These are phyloP conservation scores for Geotrichum histeridarum DNA, from an alignment of 1,139 yeast genomes.

Conservation along the genomic window DNA sequence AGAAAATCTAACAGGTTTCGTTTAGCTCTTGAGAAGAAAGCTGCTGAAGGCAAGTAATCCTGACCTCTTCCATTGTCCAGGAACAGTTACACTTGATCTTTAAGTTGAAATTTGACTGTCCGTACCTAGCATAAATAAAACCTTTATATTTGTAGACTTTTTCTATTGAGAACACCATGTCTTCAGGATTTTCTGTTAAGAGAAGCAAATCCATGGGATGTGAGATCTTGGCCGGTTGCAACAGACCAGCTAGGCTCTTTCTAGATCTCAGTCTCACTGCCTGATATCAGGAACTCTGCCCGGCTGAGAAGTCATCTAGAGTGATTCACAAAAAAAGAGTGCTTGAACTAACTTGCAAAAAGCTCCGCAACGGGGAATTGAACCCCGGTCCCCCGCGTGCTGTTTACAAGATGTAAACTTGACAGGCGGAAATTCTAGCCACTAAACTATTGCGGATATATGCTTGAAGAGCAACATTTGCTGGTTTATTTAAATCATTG, in stretches of 20 bases:
- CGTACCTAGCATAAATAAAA: not conserved
- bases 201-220: not conserved
- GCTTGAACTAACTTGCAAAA: not conserved
- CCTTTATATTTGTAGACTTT: not conserved
- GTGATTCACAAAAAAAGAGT: not conserved
- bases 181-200: not conserved
- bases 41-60: conserved; percentile 17
- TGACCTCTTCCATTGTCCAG: not conserved
- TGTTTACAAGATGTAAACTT: conserved; percentile 3
- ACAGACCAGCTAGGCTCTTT: no score
- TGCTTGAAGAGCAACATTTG: no score
- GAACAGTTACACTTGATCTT: not conserved
- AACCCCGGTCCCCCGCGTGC: conserved; percentile 17
- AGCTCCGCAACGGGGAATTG: conserved; percentile 14
- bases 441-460: conserved; percentile 10
- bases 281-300: no score
- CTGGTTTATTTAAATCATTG: no score
- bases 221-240: not conserved
- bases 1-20: not conserved
- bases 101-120: not conserved
- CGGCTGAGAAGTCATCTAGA: not conserved
- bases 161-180: not conserved
- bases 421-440: conserved; percentile 16
- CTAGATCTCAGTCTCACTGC: no score
- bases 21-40: conserved; percentile 24